Percentiles rank a stretch among this genome's conserved stretches.
These are phyloP conservation scores for Baorangia bicolor DNA, from an alignment of 768 basidiomycete species.

Conservation along the genomic window DNA sequence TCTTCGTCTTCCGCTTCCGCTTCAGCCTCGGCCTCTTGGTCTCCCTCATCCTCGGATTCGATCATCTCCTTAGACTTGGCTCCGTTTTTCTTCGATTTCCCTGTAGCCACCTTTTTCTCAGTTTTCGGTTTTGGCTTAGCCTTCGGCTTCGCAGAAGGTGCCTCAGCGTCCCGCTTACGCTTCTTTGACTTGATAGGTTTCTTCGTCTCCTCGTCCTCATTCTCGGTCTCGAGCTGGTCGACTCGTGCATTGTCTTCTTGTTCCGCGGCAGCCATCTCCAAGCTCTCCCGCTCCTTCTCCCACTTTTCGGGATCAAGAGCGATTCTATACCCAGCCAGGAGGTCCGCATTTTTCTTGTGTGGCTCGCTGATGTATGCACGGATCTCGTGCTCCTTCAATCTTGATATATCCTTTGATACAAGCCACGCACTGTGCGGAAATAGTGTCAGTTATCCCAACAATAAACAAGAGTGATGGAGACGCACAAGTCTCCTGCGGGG, in stretches of 20 bases:
- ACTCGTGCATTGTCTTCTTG: conserved; percentile 59
- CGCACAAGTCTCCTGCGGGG: conserved; percentile 92
- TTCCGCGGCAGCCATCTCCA: conserved; percentile 38
- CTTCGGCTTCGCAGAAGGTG: conserved; percentile 37
- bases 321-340: conserved; percentile 74
- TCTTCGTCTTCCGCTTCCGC: conserved; percentile 45
- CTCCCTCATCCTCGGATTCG: conserved; percentile 65
- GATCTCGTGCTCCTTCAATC: conserved; percentile 78
- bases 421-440: conserved; percentile 72
- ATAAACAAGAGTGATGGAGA: conserved; percentile 24
- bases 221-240: conserved; percentile 61
- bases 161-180: conserved; percentile 65
- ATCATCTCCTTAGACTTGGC: conserved; percentile 60
- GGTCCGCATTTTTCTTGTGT: conserved; percentile 72
- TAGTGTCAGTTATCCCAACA: conserved; percentile 7
- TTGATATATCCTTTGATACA: conserved; percentile 75
- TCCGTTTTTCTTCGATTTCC: conserved; percentile 53
- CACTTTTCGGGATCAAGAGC: conserved; percentile 71
- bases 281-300: conserved; percentile 46
- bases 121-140: conserved; percentile 48
- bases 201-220: conserved; percentile 51
- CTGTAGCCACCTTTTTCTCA: conserved; percentile 31
- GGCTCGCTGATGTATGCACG: conserved; percentile 77
- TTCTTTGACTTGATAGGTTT: conserved; percentile 48
- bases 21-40: conserved; percentile 46